These are phyloP conservation scores for Bocquillonia castaneifolia DNA, from an alignment of 441 rosid genomes.

Conservation along the genomic window DNA sequence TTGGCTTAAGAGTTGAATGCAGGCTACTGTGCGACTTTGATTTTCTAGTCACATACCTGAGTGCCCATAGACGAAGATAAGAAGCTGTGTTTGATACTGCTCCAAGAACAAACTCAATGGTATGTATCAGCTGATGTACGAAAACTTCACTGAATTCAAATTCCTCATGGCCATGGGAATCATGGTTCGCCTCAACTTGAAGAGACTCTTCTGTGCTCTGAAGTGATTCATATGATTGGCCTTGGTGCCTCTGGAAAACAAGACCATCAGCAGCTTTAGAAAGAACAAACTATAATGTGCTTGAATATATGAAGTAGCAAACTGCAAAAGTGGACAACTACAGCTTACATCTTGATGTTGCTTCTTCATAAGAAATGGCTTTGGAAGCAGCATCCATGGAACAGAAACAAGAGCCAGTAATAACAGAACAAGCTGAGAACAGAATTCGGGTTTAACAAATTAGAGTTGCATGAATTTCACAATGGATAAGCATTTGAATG, in stretches of 20 bases:
- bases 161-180: constrained; percentile 70
- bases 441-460: constrained; percentile 2
- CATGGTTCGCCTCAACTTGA: constrained; percentile 46
- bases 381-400: constrained; percentile 95
- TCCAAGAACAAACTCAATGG: constrained; percentile 93
- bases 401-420: constrained; percentile 77
- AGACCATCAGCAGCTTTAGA: constrained; percentile 17
- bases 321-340: constrained; percentile 5
- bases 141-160: constrained; percentile 92
- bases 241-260: constrained; percentile 68
- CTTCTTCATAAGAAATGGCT: constrained; percentile 82
- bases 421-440: constrained; percentile 59
- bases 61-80: constrained; percentile 93
- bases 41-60: constrained; percentile 48
- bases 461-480: not conserved
- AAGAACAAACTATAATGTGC: constrained; percentile 2
- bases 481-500: not conserved
- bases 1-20: not conserved
- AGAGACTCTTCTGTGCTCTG: constrained; percentile 60
- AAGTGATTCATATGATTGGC: constrained; percentile 52
- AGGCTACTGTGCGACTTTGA: not conserved
- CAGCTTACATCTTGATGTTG: constrained; percentile 64
- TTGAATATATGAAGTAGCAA: not conserved
- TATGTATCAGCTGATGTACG: constrained; percentile 88
- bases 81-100: constrained; percentile 99